A percentile compares a stretch with the other conserved stretches of the same genome.
phyloP scores from a whole-genome alignment of 2,329 filamentous ascomycete genomes.

The Piedraia hortae region DNA sequence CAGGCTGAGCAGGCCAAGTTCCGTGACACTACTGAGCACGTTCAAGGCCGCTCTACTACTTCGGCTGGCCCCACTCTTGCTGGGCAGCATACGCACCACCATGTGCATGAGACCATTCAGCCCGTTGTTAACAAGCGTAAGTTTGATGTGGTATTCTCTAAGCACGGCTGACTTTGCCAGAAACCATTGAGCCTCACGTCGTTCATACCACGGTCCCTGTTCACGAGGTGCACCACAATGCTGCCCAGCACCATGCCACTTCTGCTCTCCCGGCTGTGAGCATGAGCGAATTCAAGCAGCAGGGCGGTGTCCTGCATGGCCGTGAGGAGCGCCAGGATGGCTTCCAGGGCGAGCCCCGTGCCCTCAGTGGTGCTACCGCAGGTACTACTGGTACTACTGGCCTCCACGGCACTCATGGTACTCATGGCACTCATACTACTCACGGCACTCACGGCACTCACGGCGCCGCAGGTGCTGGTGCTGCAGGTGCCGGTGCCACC shows the following conservation, averaged over 20 bases:
- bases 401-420: conserved; percentile 1
- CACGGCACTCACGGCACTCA: too few relatives aligned
- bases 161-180: conserved; percentile 7
- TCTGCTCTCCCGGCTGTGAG: conserved; percentile 36
- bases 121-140: conserved; percentile 35
- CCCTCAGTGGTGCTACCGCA: conserved; percentile 4
- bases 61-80: conserved; percentile 22
- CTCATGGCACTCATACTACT: background rate
- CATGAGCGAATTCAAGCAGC: conserved; percentile 33
- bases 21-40: conserved; percentile 21
- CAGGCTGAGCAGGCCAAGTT: conserved; percentile 27
- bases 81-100: conserved; percentile 37
- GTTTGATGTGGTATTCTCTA: conserved; percentile 1
- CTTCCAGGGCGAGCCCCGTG: conserved; percentile 32
- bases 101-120: conserved; percentile 40
- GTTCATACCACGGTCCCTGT: conserved; percentile 46
- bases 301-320: conserved; percentile 27
- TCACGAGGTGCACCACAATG: conserved; percentile 43
- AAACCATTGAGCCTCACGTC: conserved; percentile 36
- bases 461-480: background rate
- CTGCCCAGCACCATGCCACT: conserved; percentile 35
- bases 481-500: background rate
- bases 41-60: conserved; percentile 23
- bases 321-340: conserved; percentile 28
- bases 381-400: too few relatives aligned